Evolutionary conservation across 2,329 filamentous ascomycete species (phyloP), one percentile per base, ranked within the genome.

Genomic region (Monosporascus sp.): DNA sequence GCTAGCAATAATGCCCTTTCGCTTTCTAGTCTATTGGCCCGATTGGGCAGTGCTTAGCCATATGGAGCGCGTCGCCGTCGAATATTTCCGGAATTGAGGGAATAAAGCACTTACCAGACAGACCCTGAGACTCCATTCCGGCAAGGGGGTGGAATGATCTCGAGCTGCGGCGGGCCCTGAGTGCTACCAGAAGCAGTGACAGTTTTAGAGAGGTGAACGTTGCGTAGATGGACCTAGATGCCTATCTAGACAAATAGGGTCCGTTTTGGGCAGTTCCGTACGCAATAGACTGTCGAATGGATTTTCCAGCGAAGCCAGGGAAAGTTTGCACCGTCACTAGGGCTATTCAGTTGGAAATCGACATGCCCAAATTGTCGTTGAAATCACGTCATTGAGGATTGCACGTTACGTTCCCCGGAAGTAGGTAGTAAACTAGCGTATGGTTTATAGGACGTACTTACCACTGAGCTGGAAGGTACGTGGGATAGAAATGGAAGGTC

Each of bases 171-270:
- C 54, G 51, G 7, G 57, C 6, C 15, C 55, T 2, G 37, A 53
- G 38, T 50, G 37, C 52, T 1, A 55, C 48, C 7, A 59, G 15
- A 35, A 52, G 22, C 18, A 41, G 25, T 11, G 48, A 9, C 5
- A 44, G 20, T 38, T 37, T 48, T 2, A 51, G 3, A 20, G 52
- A 7, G 20, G 51, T 35, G 24, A 52, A 54, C 3, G 44, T 15
- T 14, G 38, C 51, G 39, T 53, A 61, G 39, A 59, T 2, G 15
- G 31, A 51, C 51, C 54, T 59, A 22, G 56, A 54, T 9, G 57
- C 54, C 48, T 59, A 57, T 15, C 48, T 54, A 1, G 57, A 51
- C 52, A 59, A 4, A 55, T 17, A 4, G 35, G 38, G 43, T 57
- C 49, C 57, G 58, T 59, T 15, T n/a, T 50, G 45, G 9, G 27